phyloP scores from a whole-genome alignment of 257 asterid genomes.

The Ilex asprella region DNA sequence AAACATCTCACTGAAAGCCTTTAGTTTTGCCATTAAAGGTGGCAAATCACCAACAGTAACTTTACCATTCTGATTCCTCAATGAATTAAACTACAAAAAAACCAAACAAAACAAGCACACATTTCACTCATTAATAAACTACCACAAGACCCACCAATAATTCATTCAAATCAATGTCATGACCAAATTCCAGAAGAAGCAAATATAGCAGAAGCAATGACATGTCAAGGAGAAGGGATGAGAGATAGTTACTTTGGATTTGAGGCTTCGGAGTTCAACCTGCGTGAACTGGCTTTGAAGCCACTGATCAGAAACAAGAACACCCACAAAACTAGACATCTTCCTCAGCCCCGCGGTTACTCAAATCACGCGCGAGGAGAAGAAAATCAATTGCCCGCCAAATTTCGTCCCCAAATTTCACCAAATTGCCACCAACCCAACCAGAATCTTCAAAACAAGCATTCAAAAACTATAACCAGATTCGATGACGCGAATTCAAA shows the following conservation, averaged over 20 bases:
- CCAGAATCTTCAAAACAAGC: slow-evolving; percentile 20
- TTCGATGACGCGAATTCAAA: slow-evolving; percentile 1
- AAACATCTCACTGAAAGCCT: slow-evolving; percentile 43
- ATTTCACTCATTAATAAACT: slow-evolving; percentile 13
- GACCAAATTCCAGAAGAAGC: no score
- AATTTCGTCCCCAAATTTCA: slow-evolving; percentile 21
- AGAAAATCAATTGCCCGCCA: slow-evolving; percentile 16
- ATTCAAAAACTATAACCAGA: slow-evolving; percentile 13
- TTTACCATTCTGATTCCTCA: slow-evolving; percentile 70
- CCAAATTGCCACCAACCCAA: slow-evolving; percentile 9
- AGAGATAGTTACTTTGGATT: neutral
- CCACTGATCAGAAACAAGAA: slow-evolving; percentile 90
- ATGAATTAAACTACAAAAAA: slow-evolving; percentile 43
- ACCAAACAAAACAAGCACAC: slow-evolving; percentile 2
- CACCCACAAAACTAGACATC: slow-evolving; percentile 85
- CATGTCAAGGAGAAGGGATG: neutral
- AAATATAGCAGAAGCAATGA: neutral
- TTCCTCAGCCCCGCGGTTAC: slow-evolving; percentile 35
- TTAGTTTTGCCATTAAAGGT: slow-evolving; percentile 57
- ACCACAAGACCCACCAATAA: slow-evolving; percentile 14
- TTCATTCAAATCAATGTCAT: slow-evolving; percentile 8
- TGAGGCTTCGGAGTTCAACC: no score
- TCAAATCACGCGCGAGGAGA: slow-evolving; percentile 30
- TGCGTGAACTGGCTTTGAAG: slow-evolving; percentile 51
- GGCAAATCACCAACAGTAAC: slow-evolving; percentile 72